Percentiles rank a stretch among this genome's conserved stretches.
Conservation (phyloP, 495 filamentous ascomycete genomes). For the Cenococcum geophilum region DNA sequence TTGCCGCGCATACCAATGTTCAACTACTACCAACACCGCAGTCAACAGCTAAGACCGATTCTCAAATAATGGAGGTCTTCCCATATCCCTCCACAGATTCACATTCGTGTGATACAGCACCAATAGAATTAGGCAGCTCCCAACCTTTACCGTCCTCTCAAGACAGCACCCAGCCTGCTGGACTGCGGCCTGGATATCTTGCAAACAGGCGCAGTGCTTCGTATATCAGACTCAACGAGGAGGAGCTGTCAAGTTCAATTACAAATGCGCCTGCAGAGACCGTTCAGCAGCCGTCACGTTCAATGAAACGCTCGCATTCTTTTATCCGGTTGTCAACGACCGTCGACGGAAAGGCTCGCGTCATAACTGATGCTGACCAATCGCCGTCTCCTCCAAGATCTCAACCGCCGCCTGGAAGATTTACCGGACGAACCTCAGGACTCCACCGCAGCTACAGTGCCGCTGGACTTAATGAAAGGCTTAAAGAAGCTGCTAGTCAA, state of each 20-base stretch:
- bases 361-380: constrained; percentile 57
- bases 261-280: neutral
- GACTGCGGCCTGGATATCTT: constrained; percentile 37
- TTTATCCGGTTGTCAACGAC: constrained; percentile 63
- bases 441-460: constrained; percentile 60
- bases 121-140: constrained; percentile 24
- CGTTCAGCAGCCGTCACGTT: constrained; percentile 2
- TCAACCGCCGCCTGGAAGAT: constrained; percentile 15
- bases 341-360: constrained; percentile 75
- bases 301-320: constrained; percentile 42
- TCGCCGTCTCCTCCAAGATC: constrained; percentile 65
- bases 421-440: constrained; percentile 25
- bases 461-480: constrained; percentile 39
- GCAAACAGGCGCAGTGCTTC: constrained; percentile 41
- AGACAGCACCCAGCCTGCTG: constrained; percentile 8
- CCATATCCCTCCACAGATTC: constrained; percentile 19
- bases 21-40: neutral
- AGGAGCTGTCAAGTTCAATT: constrained; percentile 9
- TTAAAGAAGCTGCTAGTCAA: constrained; percentile 15
- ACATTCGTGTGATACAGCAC: constrained; percentile 20
- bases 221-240: constrained; percentile 28
- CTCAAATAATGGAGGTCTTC: constrained; percentile 13
- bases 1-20: neutral
- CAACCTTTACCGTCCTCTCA: constrained; percentile 27
- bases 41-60: constrained; percentile 2